Percentiles rank a stretch among this genome's conserved stretches.
Evolutionary conservation across 805 yeast species (phyloP).

Genomic region (Candida xiaguanensis): DNA sequence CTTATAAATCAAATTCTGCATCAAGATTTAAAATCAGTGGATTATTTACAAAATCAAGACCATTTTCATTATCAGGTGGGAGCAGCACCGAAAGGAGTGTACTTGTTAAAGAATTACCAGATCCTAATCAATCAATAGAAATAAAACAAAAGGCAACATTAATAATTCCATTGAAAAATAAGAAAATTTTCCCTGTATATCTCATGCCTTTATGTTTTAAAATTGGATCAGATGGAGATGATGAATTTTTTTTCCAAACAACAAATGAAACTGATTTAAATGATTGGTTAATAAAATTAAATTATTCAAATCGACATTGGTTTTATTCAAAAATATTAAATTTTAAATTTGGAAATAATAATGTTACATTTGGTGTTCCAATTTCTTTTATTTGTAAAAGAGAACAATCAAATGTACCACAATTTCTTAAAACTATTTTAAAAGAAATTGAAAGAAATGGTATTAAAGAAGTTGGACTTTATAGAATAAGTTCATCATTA

Average conservation of each 20-base stretch:
- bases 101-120: conserved; percentile 58
- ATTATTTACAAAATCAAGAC: conserved; percentile 51
- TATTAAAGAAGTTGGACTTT: conserved; percentile 84
- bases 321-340: conserved; percentile 42
- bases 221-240: conserved; percentile 43
- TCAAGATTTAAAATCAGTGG: conserved; percentile 55
- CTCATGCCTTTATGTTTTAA: conserved; percentile 47
- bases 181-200: conserved; percentile 50
- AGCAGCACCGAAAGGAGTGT: conserved; percentile 44
- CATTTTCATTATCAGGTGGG: conserved; percentile 49
- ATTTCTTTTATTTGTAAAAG: conserved; percentile 69
- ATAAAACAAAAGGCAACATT: conserved; percentile 48
- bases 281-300: conserved; percentile 64
- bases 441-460: conserved; percentile 84
- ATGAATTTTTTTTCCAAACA: conserved; percentile 68
- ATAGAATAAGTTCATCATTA: conserved; percentile 61
- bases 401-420: conserved; percentile 61
- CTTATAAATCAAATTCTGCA: conserved; percentile 35
- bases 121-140: conserved; percentile 37
- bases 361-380: conserved; percentile 80
- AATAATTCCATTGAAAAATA: conserved; percentile 44
- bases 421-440: conserved; percentile 60
- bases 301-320: conserved; percentile 53
- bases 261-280: conserved; percentile 55
- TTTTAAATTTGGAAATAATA: conserved; percentile 14